phyloP scores from a whole-genome alignment of 257 asterid species.

The Misopates orontium region DNA sequence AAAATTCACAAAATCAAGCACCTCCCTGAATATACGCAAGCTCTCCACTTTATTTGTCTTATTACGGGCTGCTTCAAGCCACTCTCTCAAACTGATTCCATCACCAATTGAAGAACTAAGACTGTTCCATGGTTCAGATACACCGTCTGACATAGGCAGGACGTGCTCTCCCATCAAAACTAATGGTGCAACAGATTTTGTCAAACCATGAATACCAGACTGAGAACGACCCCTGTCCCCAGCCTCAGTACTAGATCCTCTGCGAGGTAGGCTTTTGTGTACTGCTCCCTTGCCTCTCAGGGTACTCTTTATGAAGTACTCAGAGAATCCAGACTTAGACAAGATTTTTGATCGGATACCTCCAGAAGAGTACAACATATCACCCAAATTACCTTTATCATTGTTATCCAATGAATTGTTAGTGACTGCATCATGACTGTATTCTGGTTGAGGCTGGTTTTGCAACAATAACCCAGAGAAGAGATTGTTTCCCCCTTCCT shows the following conservation, averaged over 20 bases:
- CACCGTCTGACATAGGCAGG: slow-evolving; percentile 40
- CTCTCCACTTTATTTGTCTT: slow-evolving; percentile 58
- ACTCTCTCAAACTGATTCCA: slow-evolving; percentile 69
- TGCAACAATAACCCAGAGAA: slow-evolving; percentile 57
- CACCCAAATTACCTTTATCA: slow-evolving; percentile 40
- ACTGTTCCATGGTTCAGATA: slow-evolving; percentile 36
- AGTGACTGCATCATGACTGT: slow-evolving; percentile 28
- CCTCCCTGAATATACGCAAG: slow-evolving; percentile 68
- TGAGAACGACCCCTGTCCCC: slow-evolving; percentile 35
- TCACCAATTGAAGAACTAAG: slow-evolving; percentile 36
- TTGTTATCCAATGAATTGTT: slow-evolving; percentile 40
- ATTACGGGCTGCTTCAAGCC: slow-evolving; percentile 61
- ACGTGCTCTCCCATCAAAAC: slow-evolving; percentile 36
- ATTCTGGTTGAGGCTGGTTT: slow-evolving; percentile 33
- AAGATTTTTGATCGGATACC: slow-evolving; percentile 77
- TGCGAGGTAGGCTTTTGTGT: slow-evolving; percentile 47
- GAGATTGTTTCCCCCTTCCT: slow-evolving; percentile 44
- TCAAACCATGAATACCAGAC: slow-evolving; percentile 33
- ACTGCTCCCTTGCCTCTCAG: slow-evolving; percentile 76
- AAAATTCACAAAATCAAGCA: slow-evolving; percentile 72
- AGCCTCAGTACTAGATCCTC: slow-evolving; percentile 40
- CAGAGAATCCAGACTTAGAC: slow-evolving; percentile 79
- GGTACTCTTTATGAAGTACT: slow-evolving; percentile 70
- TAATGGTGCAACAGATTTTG: slow-evolving; percentile 40
- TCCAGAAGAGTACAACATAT: slow-evolving; percentile 50